Conservation (phyloP, 2,329 filamentous ascomycete species). For the Cylindrodendrum hubeiense region DNA sequence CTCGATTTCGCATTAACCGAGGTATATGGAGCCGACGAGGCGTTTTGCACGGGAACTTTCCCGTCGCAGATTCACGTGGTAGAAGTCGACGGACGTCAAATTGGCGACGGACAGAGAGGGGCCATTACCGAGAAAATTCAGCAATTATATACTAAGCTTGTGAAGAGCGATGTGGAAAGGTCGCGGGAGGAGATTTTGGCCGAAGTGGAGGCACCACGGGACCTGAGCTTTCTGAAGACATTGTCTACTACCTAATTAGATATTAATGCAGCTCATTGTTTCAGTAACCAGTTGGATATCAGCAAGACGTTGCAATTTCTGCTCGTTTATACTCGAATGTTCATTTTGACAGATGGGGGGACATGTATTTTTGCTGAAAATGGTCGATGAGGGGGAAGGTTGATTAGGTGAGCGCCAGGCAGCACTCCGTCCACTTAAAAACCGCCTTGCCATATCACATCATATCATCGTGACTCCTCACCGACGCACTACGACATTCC, state of each 20-base stretch:
- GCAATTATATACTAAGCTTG: conserved; percentile 38
- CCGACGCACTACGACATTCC: too few species aligned
- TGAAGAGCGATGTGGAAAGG: conserved; percentile 35
- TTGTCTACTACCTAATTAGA: not conserved
- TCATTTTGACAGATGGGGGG: too few species aligned
- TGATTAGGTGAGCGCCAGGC: too few species aligned
- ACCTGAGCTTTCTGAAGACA: conserved; percentile 28
- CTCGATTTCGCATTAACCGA: conserved; percentile 47
- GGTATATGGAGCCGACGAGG: conserved; percentile 47
- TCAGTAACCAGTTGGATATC: too few species aligned
- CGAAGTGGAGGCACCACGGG: conserved; percentile 41
- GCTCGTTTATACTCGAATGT: too few species aligned
- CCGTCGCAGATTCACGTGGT: conserved; percentile 44
- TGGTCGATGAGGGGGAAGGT: too few species aligned
- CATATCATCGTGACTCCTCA: too few species aligned
- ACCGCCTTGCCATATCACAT: too few species aligned
- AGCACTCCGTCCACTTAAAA: too few species aligned
- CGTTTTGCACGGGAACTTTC: conserved; percentile 48
- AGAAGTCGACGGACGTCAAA: conserved; percentile 39
- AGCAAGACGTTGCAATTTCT: too few species aligned
- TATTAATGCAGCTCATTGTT: too few species aligned
- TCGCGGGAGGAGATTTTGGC: conserved; percentile 35
- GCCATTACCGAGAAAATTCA: conserved; percentile 39
- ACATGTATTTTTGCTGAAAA: too few species aligned
- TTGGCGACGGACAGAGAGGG: conserved; percentile 41